phyloP scores from a whole-genome alignment of 495 filamentous ascomycete genomes.

The Penicillium mononematosum region DNA sequence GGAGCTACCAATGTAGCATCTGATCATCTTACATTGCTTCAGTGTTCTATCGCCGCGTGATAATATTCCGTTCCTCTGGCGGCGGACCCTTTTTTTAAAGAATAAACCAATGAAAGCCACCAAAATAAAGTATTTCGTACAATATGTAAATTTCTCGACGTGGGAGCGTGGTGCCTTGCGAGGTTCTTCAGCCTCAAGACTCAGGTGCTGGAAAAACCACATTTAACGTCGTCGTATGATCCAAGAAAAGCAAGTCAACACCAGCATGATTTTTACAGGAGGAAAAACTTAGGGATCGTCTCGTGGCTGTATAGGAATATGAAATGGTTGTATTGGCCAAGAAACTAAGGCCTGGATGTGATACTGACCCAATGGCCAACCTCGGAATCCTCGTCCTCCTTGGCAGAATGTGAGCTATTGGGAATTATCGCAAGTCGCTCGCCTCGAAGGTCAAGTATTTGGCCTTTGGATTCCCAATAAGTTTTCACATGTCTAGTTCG shows the following conservation, averaged over 20 bases:
- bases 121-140: background rate
- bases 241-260: background rate
- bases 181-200: constrained; percentile 5
- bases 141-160: background rate
- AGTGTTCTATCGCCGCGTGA: background rate
- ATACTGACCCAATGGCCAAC: background rate
- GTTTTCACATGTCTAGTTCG: background rate
- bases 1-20: background rate
- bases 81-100: background rate
- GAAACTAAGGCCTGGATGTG: background rate
- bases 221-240: background rate
- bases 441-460: background rate
- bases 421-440: background rate
- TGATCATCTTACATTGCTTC: background rate
- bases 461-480: background rate
- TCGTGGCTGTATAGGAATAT: background rate
- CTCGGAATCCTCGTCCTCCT: background rate
- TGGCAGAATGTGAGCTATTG: background rate
- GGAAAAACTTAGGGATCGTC: background rate
- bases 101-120: no score
- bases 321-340: background rate
- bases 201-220: background rate
- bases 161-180: background rate
- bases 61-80: background rate
- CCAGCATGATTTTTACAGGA: background rate